Conservation (phyloP, 78 protist genomes). For the Chrysochromulina parva region DNA sequence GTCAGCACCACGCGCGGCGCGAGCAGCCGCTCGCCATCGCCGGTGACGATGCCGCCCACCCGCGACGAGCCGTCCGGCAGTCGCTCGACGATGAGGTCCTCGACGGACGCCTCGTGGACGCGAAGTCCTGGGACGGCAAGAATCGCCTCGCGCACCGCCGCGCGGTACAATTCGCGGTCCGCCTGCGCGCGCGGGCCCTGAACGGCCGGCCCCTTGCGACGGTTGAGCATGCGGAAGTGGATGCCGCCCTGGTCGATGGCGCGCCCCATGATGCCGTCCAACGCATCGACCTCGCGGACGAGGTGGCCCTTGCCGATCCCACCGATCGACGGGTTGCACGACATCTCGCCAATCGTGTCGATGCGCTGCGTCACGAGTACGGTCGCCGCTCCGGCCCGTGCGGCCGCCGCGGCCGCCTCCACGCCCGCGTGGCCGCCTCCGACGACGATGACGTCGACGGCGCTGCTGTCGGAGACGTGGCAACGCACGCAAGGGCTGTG, state of each 20-base stretch:
- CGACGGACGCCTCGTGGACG: conserved; percentile 70
- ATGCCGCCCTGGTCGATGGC: conserved; percentile 42
- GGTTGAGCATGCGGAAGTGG: conserved; percentile 67
- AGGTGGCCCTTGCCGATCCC: conserved; percentile 94
- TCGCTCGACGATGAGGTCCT: conserved; percentile 62
- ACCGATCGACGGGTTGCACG: conserved; percentile 96
- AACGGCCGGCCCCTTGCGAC: conserved; percentile 90
- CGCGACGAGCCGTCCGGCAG: background rate
- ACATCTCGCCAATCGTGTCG: conserved; percentile 76
- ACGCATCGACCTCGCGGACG: conserved; percentile 91
- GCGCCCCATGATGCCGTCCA: conserved; percentile 80
- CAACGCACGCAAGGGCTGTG: no score
- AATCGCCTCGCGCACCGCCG: conserved; percentile 39
- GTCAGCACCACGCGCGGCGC: conserved; percentile 69
- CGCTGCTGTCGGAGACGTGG: no score
- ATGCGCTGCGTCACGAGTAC: conserved; percentile 28
- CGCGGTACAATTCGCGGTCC: conserved; percentile 83
- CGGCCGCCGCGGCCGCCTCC: conserved; percentile 91
- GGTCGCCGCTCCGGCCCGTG: conserved; percentile 77
- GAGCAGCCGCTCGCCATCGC: background rate
- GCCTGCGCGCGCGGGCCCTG: conserved; percentile 59
- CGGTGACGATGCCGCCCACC: conserved; percentile 2
- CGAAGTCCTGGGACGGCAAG: conserved; percentile 37
- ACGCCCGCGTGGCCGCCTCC: conserved; percentile 97
- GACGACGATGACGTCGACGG: conserved; percentile 64